Percentiles rank a stretch among this genome's conserved stretches.
Evolutionary conservation across 2,329 filamentous ascomycete genomes (phyloP).

Genomic region (Phyllosticta citribraziliensis): DNA sequence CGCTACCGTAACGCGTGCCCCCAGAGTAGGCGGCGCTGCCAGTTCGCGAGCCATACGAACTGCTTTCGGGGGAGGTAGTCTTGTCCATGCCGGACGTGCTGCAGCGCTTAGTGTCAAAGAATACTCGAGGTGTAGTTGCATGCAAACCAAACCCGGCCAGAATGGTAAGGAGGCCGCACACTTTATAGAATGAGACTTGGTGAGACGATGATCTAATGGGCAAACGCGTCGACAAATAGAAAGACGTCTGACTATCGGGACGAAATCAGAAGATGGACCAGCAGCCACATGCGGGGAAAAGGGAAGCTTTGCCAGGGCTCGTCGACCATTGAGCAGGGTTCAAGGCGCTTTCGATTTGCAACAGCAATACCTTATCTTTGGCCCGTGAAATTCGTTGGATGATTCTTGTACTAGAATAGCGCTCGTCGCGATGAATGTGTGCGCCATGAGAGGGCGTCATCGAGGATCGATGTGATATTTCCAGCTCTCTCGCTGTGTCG

Average conservation of each 20-base stretch:
- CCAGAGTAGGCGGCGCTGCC: slow-evolving; percentile 21
- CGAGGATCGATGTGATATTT: not conserved
- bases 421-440: not conserved
- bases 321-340: not conserved
- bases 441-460: not conserved
- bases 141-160: not conserved
- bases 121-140: not conserved
- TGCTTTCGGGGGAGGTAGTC: not conserved
- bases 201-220: not conserved
- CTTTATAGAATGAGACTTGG: not conserved
- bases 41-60: slow-evolving; percentile 15
- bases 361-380: not conserved
- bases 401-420: not conserved
- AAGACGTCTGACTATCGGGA: not conserved
- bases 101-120: not conserved
- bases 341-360: not conserved
- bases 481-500: not conserved
- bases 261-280: not conserved
- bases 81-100: not conserved
- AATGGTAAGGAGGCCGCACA: not conserved
- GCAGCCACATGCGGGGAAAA: not conserved
- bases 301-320: not conserved
- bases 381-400: not conserved
- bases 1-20: slow-evolving; percentile 22
- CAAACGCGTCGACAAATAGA: not conserved